These are phyloP conservation scores for Xylaria sp. DNA, from an alignment of 2,329 filamentous ascomycete genomes.

Conservation along the genomic window DNA sequence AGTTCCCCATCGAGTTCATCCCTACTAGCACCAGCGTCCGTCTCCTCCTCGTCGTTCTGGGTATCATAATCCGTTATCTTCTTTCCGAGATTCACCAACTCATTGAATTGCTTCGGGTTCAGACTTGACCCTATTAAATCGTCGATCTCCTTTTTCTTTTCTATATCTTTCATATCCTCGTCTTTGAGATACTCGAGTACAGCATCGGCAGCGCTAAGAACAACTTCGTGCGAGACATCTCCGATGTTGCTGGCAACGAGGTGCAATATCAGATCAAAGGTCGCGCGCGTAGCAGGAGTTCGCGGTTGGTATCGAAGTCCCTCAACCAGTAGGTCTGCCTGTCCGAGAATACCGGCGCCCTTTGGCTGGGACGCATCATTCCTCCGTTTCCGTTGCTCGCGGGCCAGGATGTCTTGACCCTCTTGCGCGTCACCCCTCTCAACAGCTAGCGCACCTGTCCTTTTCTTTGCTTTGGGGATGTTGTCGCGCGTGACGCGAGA, in stretches of 20 bases:
- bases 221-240: conserved; percentile 89
- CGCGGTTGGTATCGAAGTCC: conserved; percentile 90
- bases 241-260: conserved; percentile 87
- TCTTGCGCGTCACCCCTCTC: conserved; percentile 79
- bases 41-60: conserved; percentile 92
- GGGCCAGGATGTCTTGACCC: conserved; percentile 80
- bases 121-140: conserved; percentile 86
- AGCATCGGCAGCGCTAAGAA: conserved; percentile 91
- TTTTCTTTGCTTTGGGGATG: conserved; percentile 82
- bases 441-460: conserved; percentile 68
- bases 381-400: conserved; percentile 87
- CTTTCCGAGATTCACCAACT: conserved; percentile 93
- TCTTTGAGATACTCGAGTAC: conserved; percentile 92
- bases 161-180: conserved; percentile 93
- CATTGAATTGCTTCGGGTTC: conserved; percentile 91
- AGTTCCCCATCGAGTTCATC: conserved; percentile 76
- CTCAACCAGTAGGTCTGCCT: conserved; percentile 85
- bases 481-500: conserved; percentile 78
- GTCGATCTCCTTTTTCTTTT: conserved; percentile 97
- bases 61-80: conserved; percentile 99
- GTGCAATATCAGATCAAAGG: conserved; percentile 92
- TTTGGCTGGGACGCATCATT: conserved; percentile 73
- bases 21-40: conserved; percentile 70
- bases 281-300: conserved; percentile 87
- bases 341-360: conserved; percentile 79